Conservation (phyloP, 257 asterid species). For the Ehretia macrophylla region DNA sequence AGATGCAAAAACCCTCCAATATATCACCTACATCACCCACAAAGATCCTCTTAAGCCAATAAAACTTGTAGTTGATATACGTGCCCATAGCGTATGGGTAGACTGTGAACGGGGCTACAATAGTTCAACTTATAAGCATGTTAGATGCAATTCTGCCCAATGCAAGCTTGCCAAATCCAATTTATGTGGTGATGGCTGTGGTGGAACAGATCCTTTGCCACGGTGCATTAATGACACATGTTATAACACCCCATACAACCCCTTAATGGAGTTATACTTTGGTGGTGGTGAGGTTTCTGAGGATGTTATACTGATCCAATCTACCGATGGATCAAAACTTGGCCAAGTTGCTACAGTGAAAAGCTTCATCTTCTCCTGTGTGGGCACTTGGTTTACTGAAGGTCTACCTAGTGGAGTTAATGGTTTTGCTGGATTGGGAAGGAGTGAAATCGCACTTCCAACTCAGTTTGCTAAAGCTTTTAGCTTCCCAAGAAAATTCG, state of each 20-base stretch:
- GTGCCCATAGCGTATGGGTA: constrained; percentile 12
- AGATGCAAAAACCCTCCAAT: constrained; percentile 11
- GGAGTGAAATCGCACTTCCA: not conserved
- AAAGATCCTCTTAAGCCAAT: constrained; percentile 4
- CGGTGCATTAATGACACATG: constrained; percentile 12
- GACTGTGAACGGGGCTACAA: not conserved
- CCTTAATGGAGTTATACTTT: not conserved
- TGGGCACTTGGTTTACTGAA: not conserved
- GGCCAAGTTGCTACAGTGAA: not conserved
- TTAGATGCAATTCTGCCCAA: not conserved
- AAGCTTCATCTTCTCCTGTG: constrained; percentile 4
- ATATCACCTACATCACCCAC: constrained; percentile 2
- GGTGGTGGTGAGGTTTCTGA: constrained; percentile 3
- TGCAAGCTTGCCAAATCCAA: constrained; percentile 1
- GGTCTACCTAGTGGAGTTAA: not conserved
- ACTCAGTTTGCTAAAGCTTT: not conserved
- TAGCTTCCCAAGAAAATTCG: constrained; percentile 1
- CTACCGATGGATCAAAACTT: constrained; percentile 2
- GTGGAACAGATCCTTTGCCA: not conserved
- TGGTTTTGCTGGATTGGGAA: not conserved
- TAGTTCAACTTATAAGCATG: constrained; percentile 9
- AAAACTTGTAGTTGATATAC: constrained; percentile 8
- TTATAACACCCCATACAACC: not conserved
- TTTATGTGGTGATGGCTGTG: not conserved
- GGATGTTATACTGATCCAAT: constrained; percentile 4